Conservation (phyloP, 108 stramenopile species). For the Hondaea fermentalgiana region DNA sequence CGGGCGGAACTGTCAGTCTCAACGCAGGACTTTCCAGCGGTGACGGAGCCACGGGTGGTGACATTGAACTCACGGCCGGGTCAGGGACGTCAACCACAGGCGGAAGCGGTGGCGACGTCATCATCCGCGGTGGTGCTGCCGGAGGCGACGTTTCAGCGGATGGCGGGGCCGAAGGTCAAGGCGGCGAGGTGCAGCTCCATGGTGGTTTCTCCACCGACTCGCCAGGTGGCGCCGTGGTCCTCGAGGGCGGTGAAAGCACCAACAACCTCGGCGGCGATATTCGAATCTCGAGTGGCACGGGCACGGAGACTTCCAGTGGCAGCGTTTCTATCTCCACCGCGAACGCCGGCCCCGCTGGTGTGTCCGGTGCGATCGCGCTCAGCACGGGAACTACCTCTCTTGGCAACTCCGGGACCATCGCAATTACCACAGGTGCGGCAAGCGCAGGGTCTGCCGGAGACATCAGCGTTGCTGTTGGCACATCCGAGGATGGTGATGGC, state of each 20-base stretch:
- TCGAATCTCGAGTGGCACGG: slow-evolving; percentile 15
- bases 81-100: slow-evolving; percentile 39
- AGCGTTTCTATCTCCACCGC: not conserved
- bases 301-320: slow-evolving; percentile 34
- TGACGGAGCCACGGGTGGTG: not conserved
- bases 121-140: slow-evolving; percentile 20
- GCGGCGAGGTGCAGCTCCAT: not conserved
- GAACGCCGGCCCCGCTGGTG: slow-evolving; percentile 38
- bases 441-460: slow-evolving; percentile 33
- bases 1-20: slow-evolving; percentile 27
- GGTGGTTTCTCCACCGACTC: not conserved
- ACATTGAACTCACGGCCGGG: not conserved
- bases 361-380: slow-evolving; percentile 26
- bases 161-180: not conserved
- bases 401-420: slow-evolving; percentile 31
- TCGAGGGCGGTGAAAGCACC: not conserved
- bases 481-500: slow-evolving; percentile 33
- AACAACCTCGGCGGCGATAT: slow-evolving; percentile 46
- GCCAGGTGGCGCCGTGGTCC: not conserved
- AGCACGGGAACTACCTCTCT: slow-evolving; percentile 33
- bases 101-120: slow-evolving; percentile 56
- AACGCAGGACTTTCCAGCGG: slow-evolving; percentile 18
- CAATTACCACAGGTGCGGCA: slow-evolving; percentile 34
- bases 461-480: slow-evolving; percentile 32
- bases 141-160: not conserved